These are phyloP conservation scores for Aspergillus asperescens DNA, from an alignment of 495 filamentous ascomycete genomes.

Conservation along the genomic window DNA sequence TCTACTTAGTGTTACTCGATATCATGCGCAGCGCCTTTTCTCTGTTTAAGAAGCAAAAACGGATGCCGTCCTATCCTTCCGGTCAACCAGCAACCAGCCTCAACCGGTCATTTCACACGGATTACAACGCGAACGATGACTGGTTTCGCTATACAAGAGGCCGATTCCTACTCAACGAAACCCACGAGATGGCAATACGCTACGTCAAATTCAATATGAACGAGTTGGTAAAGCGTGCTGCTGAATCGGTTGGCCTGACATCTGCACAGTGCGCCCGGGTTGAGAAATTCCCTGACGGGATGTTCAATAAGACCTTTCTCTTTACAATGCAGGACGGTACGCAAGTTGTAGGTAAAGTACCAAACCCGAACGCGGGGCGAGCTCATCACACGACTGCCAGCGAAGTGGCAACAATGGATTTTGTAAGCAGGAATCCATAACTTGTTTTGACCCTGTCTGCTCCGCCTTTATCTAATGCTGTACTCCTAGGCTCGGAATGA, in stretches of 20 bases:
- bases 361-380: constrained; percentile 31
- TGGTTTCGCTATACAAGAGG: constrained; percentile 21
- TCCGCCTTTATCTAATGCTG: constrained; percentile 5
- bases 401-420: constrained; percentile 42
- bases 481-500: constrained; percentile 15
- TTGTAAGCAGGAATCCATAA: constrained; percentile 25
- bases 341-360: constrained; percentile 28
- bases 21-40: background rate
- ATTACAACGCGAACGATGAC: constrained; percentile 14
- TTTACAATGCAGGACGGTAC: constrained; percentile 30
- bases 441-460: background rate
- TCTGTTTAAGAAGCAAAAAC: background rate
- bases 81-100: background rate
- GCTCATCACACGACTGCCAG: constrained; percentile 31
- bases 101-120: constrained; percentile 2
- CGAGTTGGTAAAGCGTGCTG: constrained; percentile 22
- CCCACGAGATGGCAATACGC: constrained; percentile 19
- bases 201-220: constrained; percentile 27
- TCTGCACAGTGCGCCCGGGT: constrained; percentile 18
- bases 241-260: constrained; percentile 18
- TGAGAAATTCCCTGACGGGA: constrained; percentile 25
- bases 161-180: constrained; percentile 25
- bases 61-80: background rate
- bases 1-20: background rate
- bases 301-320: constrained; percentile 30